Evolutionary conservation across 1,284 basidiomycete species (phyloP), one percentile per base, ranked within the genome.

Genomic region (Cystobasidium pallidum): DNA sequence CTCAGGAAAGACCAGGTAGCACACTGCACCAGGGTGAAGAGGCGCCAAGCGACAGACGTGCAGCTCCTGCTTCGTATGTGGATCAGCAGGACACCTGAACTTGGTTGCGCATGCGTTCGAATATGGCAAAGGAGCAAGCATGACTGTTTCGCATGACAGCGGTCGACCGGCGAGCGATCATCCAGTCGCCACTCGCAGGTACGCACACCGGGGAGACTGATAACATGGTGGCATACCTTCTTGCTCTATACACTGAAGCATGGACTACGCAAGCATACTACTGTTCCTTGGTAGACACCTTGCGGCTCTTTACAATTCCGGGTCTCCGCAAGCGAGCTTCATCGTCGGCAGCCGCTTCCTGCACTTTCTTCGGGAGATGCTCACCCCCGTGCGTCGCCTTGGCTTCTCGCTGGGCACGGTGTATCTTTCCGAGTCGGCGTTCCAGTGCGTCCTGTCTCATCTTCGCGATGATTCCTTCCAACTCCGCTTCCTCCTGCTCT

Each of bases 401-500:
- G 19, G 26, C 43, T 15, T 41, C 41, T 34, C 34, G 24, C 28
- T 47, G 45, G n/a, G 47, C 45, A 26, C 26, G 39, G 15, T 64
- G 47, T n/a, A 49, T 51, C 47, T 64, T 64, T 11, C 30, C 51
- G 45, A 64, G 15, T 34, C 62, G 62, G 15, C 62, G 62, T 26
- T 64, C 62, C 17, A 66, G 51, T 13, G 64, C 49, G 43, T 66
- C 52, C 26, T 66, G 32, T 28, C 64, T 49, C 34, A 71, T 41
- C 11, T 57, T 32, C 26, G 59, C 68, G 17, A 71, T 63, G 30
- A 45, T 64, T 30, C 28, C 51, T 36, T 71, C 68, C 15, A 71
- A 43, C 19, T 71, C 68, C 15, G 15, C 34, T n/a, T 71, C 61
- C n/a, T 71, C 68, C 7, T 71, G 43, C 43, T 45, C 43, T 3